phyloP scores from a whole-genome alignment of 2,329 filamentous ascomycete species.

The Botrytis paeoniae region DNA sequence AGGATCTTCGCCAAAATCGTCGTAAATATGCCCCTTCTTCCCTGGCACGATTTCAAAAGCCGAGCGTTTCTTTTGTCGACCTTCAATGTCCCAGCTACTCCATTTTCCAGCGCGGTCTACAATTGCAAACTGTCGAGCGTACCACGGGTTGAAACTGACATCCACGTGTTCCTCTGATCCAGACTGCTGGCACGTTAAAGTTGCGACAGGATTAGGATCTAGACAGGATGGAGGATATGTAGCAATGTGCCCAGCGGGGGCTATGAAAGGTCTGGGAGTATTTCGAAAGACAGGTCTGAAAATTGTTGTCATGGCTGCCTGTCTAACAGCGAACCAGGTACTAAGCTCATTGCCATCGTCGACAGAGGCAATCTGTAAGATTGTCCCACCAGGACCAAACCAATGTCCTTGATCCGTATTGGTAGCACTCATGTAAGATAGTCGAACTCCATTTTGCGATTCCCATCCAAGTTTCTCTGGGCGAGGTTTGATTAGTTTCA shows the following conservation, averaged over 20 bases:
- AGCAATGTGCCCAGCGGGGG: conserved; percentile 16
- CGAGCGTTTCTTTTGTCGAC: conserved; percentile 20
- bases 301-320: conserved; percentile 42
- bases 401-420: conserved; percentile 33
- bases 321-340: conserved; percentile 47
- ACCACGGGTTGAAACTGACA: conserved; percentile 62
- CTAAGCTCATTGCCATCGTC: conserved; percentile 39
- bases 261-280: conserved; percentile 15
- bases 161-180: conserved; percentile 58
- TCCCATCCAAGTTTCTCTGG: conserved; percentile 34
- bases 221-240: conserved; percentile 48
- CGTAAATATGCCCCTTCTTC: conserved; percentile 31
- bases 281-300: conserved; percentile 40
- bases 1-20: conserved; percentile 23
- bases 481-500: conserved; percentile 34
- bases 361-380: conserved; percentile 48
- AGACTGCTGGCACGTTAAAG: conserved; percentile 50
- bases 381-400: conserved; percentile 41
- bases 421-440: conserved; percentile 28
- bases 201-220: conserved; percentile 52
- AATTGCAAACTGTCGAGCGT: conserved; percentile 59
- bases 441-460: conserved; percentile 24
- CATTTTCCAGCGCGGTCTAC: conserved; percentile 64
- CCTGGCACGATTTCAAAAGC: conserved; percentile 24
- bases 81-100: conserved; percentile 59